A percentile compares a stretch with the other conserved stretches of the same genome.
Evolutionary conservation across 768 basidiomycete genomes (phyloP).

Genomic region (Harrya chromipes): DNA sequence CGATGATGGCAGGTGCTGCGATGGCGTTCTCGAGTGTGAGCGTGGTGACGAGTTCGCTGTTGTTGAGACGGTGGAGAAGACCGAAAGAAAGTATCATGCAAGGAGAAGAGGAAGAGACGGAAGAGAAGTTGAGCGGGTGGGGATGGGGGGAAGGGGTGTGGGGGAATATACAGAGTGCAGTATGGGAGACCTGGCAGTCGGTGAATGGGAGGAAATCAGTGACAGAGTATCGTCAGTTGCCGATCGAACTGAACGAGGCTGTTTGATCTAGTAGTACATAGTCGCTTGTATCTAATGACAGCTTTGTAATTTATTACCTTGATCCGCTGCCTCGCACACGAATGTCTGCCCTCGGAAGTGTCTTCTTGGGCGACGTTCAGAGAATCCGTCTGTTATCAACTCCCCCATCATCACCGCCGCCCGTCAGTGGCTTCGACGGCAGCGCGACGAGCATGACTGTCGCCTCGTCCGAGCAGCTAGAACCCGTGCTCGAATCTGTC

Average conservation of each 20-base stretch:
- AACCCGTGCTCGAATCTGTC: constrained; percentile 22
- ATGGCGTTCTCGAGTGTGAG: constrained; percentile 98
- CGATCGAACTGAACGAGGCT: constrained; percentile 57
- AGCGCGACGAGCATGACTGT: constrained; percentile 17
- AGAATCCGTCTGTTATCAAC: constrained; percentile 60
- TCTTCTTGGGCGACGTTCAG: constrained; percentile 76
- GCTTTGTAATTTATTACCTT: neutral
- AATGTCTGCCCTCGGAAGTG: constrained; percentile 67
- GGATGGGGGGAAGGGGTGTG: constrained; percentile 19
- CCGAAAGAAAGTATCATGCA: constrained; percentile 71
- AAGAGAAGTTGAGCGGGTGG: constrained; percentile 28
- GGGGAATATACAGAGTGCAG: constrained; percentile 40
- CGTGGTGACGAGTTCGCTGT: constrained; percentile 87
- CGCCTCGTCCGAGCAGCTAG: constrained; percentile 9
- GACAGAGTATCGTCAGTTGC: constrained; percentile 66
- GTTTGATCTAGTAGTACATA: constrained; percentile 17
- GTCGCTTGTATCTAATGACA: neutral
- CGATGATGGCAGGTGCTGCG: constrained; percentile 97
- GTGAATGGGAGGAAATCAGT: constrained; percentile 34
- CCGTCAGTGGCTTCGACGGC: constrained; percentile 8
- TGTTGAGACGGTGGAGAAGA: constrained; percentile 80
- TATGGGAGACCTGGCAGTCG: constrained; percentile 49
- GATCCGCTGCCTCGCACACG: neutral
- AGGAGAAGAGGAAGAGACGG: constrained; percentile 38
- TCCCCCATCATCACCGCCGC: constrained; percentile 45